Evolutionary conservation across 805 yeast genomes (phyloP), one percentile per base, ranked within the genome.

Genomic region (Lipomyces sp.): DNA sequence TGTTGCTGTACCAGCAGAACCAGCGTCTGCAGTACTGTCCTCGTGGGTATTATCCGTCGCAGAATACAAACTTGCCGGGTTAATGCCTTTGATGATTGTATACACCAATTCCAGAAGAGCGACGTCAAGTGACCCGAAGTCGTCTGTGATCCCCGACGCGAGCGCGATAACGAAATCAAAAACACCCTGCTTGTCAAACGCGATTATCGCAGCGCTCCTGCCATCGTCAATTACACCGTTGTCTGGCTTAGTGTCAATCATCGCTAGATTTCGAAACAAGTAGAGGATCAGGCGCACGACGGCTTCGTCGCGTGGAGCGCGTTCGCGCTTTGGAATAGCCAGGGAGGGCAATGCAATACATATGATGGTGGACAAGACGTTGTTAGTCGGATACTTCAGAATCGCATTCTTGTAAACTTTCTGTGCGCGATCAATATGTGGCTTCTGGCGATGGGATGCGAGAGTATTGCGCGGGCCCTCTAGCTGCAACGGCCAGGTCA

Each of bases 401-500:
- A 90, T 71, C 2, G 77, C 76, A 53, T 81, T 80, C 65, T 91
- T 93, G 67, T 91, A 93, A 3, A 67, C 62, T 26, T 83, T 61
- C 57, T 89, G 96, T 24, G 82, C 77, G 53, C 78, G 80, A 56
- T 80, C 80, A 43, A 90, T 70, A 45, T 79, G 79, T 8, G 82
- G 72, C 62, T 77, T 83, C 35, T 78, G 72, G 19, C 73, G 69
- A 37, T 79, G 72, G 60, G 85, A 87, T 47, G 78, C 79, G 19
- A 71, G 72, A 0, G 83, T 71, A 2, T 83, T 75, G n/a, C 78
- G 79, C 19, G 75, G 79, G 8, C 76, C 68, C 45, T 72, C 77
- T n/a, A 87, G 65, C 31, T 80, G 81, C 4, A 85, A 65, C 0
- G 98, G 98, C 86, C 95, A 85, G 0, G 96, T 85, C 62, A 93